Percentiles rank a stretch among this genome's conserved stretches.
Evolutionary conservation across 2,329 filamentous ascomycete genomes (phyloP).

Genomic region (Diaporthe velutina): DNA sequence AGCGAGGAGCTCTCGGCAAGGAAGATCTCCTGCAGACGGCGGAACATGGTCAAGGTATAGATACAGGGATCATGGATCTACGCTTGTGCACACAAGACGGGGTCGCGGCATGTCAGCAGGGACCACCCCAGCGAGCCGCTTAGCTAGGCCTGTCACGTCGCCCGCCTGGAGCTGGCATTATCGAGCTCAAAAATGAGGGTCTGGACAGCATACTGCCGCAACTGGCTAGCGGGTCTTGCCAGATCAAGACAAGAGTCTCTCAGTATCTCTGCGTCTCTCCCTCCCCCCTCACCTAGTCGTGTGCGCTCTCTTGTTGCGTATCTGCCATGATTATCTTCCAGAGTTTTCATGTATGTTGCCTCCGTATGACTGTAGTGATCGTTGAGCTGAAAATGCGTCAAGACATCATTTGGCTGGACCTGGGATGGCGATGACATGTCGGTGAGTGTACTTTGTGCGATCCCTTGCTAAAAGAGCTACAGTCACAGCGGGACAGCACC

Average conservation of each 20-base stretch:
- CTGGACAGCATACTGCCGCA: slow-evolving; percentile 9
- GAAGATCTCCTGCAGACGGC: slow-evolving; percentile 28
- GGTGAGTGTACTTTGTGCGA: neutral
- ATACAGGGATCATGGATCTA: slow-evolving; percentile 2
- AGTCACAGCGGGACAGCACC: neutral
- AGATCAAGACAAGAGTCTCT: neutral
- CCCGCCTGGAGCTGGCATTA: neutral
- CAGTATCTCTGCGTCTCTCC: neutral
- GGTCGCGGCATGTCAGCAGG: slow-evolving; percentile 15
- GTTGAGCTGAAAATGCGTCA: neutral
- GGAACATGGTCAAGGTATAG: slow-evolving; percentile 3
- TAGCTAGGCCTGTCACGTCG: slow-evolving; percentile 17
- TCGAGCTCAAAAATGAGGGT: neutral
- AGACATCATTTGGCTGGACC: neutral
- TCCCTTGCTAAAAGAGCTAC: neutral
- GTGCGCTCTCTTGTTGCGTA: neutral
- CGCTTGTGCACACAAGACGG: neutral
- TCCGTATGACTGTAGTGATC: neutral
- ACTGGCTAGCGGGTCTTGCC: slow-evolving; percentile 2
- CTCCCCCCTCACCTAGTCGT: neutral
- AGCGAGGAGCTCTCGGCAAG: slow-evolving; percentile 11
- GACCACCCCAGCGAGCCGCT: neutral
- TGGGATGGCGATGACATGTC: neutral
- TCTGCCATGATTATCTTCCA: neutral
- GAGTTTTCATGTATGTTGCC: neutral